Conservation (phyloP, 495 filamentous ascomycete species). For the Hyaloscypha finlandica region DNA sequence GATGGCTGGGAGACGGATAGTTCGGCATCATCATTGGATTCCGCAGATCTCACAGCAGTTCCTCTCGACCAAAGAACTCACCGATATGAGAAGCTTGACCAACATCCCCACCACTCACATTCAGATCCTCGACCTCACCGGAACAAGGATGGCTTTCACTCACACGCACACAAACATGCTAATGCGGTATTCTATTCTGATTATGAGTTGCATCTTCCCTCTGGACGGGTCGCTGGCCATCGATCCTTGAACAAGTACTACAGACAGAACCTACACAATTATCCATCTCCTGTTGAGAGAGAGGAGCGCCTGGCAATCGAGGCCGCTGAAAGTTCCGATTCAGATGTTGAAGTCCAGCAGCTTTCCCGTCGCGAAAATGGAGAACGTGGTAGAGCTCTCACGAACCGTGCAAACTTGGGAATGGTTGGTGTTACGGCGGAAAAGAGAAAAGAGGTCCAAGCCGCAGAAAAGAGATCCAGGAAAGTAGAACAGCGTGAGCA, state of each 20-base stretch:
- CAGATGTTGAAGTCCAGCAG: slow-evolving; percentile 37
- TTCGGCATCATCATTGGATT: slow-evolving; percentile 78
- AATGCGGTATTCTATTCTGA: slow-evolving; percentile 84
- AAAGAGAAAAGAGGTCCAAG: slow-evolving; percentile 65
- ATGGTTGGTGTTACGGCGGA: slow-evolving; percentile 73
- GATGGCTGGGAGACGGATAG: slow-evolving; percentile 93
- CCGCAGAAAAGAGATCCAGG: slow-evolving; percentile 65
- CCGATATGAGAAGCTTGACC: slow-evolving; percentile 58
- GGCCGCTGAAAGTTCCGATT: slow-evolving; percentile 39
- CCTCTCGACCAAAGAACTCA: slow-evolving; percentile 65
- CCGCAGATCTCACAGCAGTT: slow-evolving; percentile 70
- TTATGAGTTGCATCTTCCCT: slow-evolving; percentile 91
- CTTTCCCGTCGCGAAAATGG: slow-evolving; percentile 38
- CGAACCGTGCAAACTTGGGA: slow-evolving; percentile 67
- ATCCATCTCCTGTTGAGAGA: slow-evolving; percentile 71
- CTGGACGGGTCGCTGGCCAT: slow-evolving; percentile 87
- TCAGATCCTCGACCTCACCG: slow-evolving; percentile 66
- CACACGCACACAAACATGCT: slow-evolving; percentile 62
- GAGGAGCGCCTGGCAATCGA: slow-evolving; percentile 58
- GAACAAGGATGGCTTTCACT: slow-evolving; percentile 71
- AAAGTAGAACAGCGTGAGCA: slow-evolving; percentile 61
- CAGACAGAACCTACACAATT: slow-evolving; percentile 86
- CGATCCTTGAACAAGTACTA: slow-evolving; percentile 83
- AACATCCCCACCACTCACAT: slow-evolving; percentile 66
- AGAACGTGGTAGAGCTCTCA: slow-evolving; percentile 59